Base-by-base conservation (phyloP, 1,284 basidiomycete species). In the Ganoderma lingzhi region DNA sequence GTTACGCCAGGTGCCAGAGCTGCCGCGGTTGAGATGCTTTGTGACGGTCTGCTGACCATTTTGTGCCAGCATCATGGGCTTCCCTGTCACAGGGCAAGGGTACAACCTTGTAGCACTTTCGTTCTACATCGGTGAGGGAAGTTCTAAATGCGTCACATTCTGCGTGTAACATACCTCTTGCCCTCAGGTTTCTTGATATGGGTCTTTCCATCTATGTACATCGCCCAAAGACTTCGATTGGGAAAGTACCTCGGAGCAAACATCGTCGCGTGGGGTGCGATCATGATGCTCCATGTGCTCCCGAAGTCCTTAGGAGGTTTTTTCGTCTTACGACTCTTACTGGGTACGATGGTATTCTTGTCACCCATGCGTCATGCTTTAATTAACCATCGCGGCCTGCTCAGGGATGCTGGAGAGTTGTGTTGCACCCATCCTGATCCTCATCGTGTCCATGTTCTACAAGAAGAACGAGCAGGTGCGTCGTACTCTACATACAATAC, bases 391-490 rank as follows among this genome's bases (percentile, higher is more conserved):
- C 35, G 8, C 35, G 35, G 35, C 30, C 19, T 61, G 41, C 48
- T 30, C 55, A 90, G 90, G 90, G 42, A 90, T 91, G 88, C 86
- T 86, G 67, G 89, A 91, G 76, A 86, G 85, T 70, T 90, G 88
- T 71, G 89, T 91, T 8, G 86, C 88, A 9, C 90, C 90, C 0
- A 88, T 85, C 70, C 81, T 92, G 39, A 87, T 93, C 73, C 79
- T 91, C 56, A 85, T 91, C 55, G 85, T 92, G 28, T 87, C 88
- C 8, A 90, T 90, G 86, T 91, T 90, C 75, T 91, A 92, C 78
- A 90, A 88, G 79, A 91, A 90, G 79, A 81, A 90, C 65, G 90
- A 92, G 75, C 90, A 92, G 80, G 87, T 84, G 32, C n/a, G 28
- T 58, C 8, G 14, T 39, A 35, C 15, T 55, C 60, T 30, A 9